These are phyloP conservation scores for Casaregolazyma suthepensis DNA, from an alignment of 1,139 yeast genomes.

Conservation along the genomic window DNA sequence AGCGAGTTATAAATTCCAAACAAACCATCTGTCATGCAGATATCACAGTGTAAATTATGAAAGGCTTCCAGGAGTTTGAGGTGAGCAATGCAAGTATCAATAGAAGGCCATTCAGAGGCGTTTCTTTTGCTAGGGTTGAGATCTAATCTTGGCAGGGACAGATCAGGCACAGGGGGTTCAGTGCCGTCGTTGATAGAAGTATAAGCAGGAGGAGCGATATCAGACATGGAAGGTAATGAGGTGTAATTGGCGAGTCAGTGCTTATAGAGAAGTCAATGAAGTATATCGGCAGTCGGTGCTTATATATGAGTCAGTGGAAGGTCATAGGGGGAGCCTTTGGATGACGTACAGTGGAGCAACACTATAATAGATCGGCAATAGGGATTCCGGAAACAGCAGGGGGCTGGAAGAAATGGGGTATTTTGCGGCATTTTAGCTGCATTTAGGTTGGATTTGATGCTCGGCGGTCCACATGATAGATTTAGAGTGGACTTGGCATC, in stretches of 20 bases:
- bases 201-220: not conserved
- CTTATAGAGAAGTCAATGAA: not conserved
- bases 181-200: not conserved
- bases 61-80: conserved; percentile 35
- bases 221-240: too few species aligned
- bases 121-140: not conserved
- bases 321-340: not conserved
- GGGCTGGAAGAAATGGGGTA: not conserved
- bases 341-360: not conserved
- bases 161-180: not conserved
- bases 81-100: conserved; percentile 24
- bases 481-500: not conserved
- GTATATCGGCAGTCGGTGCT: not conserved
- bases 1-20: not conserved
- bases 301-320: not conserved
- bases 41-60: conserved; percentile 3
- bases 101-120: not conserved
- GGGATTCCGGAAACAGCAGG: not conserved
- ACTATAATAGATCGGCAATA: not conserved
- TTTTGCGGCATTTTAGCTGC: not conserved
- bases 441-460: not conserved
- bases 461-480: not conserved
- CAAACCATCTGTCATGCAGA: not conserved
- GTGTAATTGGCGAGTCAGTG: too few species aligned
- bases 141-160: not conserved